Base-by-base conservation (phyloP, 2,329 filamentous ascomycete species). In the Colletotrichum noveboracense region DNA sequence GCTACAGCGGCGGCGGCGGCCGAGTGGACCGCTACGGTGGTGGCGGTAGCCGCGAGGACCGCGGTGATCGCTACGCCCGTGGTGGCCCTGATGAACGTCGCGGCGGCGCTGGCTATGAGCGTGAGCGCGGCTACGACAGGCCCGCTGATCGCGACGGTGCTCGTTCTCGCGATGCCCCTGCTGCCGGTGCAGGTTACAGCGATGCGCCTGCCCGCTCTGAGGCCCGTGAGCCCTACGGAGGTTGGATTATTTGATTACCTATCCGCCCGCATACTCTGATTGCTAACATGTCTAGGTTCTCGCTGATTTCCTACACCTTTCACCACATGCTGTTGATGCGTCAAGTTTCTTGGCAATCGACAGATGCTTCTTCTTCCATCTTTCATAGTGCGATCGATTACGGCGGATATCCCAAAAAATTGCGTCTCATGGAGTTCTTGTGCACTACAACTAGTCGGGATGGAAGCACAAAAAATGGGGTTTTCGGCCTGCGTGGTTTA, bases 21-120 rank as follows among this genome's bases (percentile, higher is more conserved):
- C 84, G 86, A 68, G 85, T 87, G 75, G 87, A 88, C 71, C 85
- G 84, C 77, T 84, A 85, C 77, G 84, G 86, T 70, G 84, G 86
- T 70, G 78, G 83, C 52, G 82, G 82, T 67, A 81, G 67, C 30
- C 67, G 84, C 66, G 84, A 84, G 66, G 82, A 85, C 73, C 84
- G 86, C 72, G 85, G 87, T 76, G 87, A 88, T 72, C 85, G 85
- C 76, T 84, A 85, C 77, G 85, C 86, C 61, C 80, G 82, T 78
- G 67, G 90, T 74, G 86, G 86, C 38, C 82, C 85, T 43, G 83
- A 87, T 76, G 85, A 86, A 21, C 79, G 78, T 48, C 76, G 81
- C 43, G 70, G 68, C 38, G 85, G 70, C 26, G 85, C 87, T 76
- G 87, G 86, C 55, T 89, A 89, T 75, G 89, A 89, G 18, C 89